Evolutionary conservation across 768 basidiomycete species (phyloP), one percentile per base, ranked within the genome.

Genomic region (Tylopilus sp.): DNA sequence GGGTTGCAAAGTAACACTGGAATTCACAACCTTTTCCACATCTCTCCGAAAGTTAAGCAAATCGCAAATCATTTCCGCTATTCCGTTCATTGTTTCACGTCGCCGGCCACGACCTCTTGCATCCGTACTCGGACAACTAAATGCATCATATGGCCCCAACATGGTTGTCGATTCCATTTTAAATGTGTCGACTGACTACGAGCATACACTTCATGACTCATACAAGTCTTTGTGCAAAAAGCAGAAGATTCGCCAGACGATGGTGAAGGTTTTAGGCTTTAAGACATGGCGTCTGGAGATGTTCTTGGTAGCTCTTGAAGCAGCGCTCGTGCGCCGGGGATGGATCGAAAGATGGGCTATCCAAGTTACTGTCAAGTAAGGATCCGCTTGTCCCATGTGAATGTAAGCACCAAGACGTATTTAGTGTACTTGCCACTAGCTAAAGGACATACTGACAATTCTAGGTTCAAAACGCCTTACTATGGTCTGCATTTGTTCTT

Each of bases 271-370:
- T 19, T 61, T 70, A 48, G 71, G 78, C 38, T 45, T 63, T 7
- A 60, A 62, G 40, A 71, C 61, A 31, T 81, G 78, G 80, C 71
- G 80, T 48, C 74, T 77, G 57, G 70, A 77, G 48, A 67, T 75
- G 53, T 68, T 83, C n/a, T 60, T 76, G 55, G 49, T 78, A 28
- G 69, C 69, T 26, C 82, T 84, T 71, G 82, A 85, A 61, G 78
- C 76, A 21, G 79, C 72, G 0, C 69, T 85, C 33, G 63, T 84
- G 16, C 64, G 69, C 37, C 72, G 70, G 4, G 75, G 76, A 16
- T 63, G 72, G 56, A 58, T 85, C 47, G 67, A 65, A 58, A 71
- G 79, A 49, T 85, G 83, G 84, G 66, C 72, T 13, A 26, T 69
- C 37, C 61, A 63, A 44, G 57, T 69, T 40, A 54, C 49, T 37